Evolutionary conservation across 192 early-diverging fungal species (phyloP), one percentile per base, ranked within the genome.

Genomic region (Coemansia sp.): DNA sequence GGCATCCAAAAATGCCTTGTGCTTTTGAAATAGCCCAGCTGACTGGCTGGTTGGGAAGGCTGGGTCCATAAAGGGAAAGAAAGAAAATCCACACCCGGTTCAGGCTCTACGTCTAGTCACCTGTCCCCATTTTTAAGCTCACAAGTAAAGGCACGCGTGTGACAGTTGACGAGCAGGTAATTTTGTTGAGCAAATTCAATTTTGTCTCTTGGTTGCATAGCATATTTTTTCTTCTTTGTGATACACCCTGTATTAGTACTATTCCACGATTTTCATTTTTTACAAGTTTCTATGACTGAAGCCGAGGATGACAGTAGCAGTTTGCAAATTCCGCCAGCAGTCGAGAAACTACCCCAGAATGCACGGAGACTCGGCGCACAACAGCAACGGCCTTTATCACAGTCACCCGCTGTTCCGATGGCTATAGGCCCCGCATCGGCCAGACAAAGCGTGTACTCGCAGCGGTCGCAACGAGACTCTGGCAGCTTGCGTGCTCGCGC

Each of bases 311-410:
- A 17, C 57, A 60, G 57, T 46, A 42, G 37, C 60, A 61, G 30
- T 32, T 47, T 46, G 32, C 28, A 62, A 69, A 11, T n/a, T 57
- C 40, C 52, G 38, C 53, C 30, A 38, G 10, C 13, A 39, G 39
- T 5, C 21, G 55, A 68, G 66, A 62, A 69, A 59, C 57, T 69
- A 19, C 67, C 67, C 17, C 67, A 69, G 67, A 69, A 69, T 38
- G 67, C 67, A 38, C 43, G 67, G 33, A 37, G 35, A 46, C 58
- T 40, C 14, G 60, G 67, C 40, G 14, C 43, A 17, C 32, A 14
- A 6, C 59, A 23, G 35, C 33, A 64, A 4, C 53, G 53, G 53
- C 53, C 55, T 58, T 17, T 35, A 33, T 35, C 55, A 1, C 32
- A 17, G 55, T 35, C 55, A 13, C 61, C 61, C 3, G 33, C 60